Percentiles rank a stretch among this genome's conserved stretches.
phyloP scores from a whole-genome alignment of 1,139 yeast species.

The Pichia sp. region DNA sequence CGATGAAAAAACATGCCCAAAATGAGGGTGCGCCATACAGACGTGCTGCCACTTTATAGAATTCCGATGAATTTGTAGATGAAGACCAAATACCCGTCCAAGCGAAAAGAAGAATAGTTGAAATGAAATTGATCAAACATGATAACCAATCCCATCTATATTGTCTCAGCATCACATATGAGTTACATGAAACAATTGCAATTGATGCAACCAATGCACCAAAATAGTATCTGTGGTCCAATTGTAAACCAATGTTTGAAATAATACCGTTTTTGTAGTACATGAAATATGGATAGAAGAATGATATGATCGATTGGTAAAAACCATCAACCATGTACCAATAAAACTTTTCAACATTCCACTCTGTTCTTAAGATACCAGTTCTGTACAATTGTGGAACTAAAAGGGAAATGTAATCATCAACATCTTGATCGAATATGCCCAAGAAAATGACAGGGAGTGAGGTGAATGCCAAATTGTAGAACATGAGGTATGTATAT shows the following conservation, averaged over 20 bases:
- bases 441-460: constrained; percentile 89
- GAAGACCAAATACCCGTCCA: constrained; percentile 95
- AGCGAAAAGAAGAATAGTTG: constrained; percentile 63
- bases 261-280: constrained; percentile 56
- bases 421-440: constrained; percentile 88
- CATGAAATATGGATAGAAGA: constrained; percentile 79
- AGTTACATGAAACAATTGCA: constrained; percentile 74
- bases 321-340: constrained; percentile 82
- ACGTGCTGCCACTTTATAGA: constrained; percentile 71
- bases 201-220: constrained; percentile 79
- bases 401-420: constrained; percentile 69
- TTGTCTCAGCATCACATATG: constrained; percentile 76
- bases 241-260: constrained; percentile 55
- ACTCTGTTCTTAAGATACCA: constrained; percentile 80
- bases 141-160: constrained; percentile 95
- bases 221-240: constrained; percentile 82
- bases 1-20: constrained; percentile 81
- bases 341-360: constrained; percentile 77
- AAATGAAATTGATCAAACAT: constrained; percentile 53
- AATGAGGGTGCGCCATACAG: constrained; percentile 67
- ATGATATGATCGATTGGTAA: constrained; percentile 81
- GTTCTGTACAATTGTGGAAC: constrained; percentile 88
- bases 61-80: constrained; percentile 53
- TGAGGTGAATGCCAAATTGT: constrained; percentile 91
- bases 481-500: constrained; percentile 86